Base-by-base conservation (phyloP, 306 rosid genomes). In the Vigna mungo region DNA sequence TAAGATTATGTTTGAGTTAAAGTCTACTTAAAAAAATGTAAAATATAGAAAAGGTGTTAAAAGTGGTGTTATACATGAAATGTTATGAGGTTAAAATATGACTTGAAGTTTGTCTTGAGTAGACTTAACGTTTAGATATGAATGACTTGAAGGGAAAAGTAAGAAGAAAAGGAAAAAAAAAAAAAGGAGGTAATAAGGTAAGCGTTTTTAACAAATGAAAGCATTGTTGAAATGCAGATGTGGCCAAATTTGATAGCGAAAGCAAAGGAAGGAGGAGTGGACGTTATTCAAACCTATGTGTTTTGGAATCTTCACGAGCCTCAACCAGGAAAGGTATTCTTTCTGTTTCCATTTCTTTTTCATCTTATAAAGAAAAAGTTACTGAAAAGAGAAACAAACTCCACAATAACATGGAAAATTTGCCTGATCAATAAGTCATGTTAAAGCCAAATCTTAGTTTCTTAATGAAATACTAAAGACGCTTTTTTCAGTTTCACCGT, bases 261-360 rank as follows among this genome's bases (percentile, higher is more conserved):
- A 78, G 99, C 99, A 56, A 95, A 91, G 80, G 85, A 86, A 77
- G 99, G 99, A 25, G 99, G 97, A 3, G 1, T 95, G 56, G 96
- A 92, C n/a, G 97, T 90, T 15, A 92, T 95, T 73, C 96, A 95
- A 63, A 92, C 99, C 18, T 92, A 95, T 59, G 97, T 95, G 53
- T 95, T 95, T 77, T 92, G 99, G 99, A 90, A 95, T 83, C 63
- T 89, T 13, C 97, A 95, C 59, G 97, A 95, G 63, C 96, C 92
- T 36, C 88, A 78, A 58, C 90, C 83, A 6, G 93, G 93, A 39
- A 60, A 74, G 82, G 88, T 84, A 58, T 14, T 41, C 8, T 39
- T 25, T 43, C 37, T 11, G 1, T 6, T 23, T 46, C 34, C 32
- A 65, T 54, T 30, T n/a, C 1, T 0, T 55, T 8, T 27, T 27